These are phyloP conservation scores for Podaxis mareebaensis DNA, from an alignment of 768 basidiomycete genomes.

Conservation along the genomic window DNA sequence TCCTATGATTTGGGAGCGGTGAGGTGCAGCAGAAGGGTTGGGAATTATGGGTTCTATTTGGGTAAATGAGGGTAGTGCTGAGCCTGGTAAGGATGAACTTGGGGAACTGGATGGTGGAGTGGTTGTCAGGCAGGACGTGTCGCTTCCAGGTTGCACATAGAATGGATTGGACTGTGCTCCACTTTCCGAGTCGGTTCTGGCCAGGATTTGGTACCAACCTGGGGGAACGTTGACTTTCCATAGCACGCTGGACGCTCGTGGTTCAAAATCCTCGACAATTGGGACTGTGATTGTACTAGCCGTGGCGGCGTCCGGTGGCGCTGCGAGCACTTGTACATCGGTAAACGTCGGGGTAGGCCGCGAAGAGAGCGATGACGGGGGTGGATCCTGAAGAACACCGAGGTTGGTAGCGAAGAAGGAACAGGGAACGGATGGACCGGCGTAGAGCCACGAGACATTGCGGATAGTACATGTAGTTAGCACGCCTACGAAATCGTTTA, in stretches of 20 bases:
- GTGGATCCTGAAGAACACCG: slow-evolving; percentile 26
- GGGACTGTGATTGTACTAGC: background rate
- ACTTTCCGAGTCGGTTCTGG: too few species aligned
- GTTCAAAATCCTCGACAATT: background rate
- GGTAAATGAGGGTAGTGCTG: too few species aligned
- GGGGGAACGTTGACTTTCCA: background rate
- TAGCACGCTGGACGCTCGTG: background rate
- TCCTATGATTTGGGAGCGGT: too few species aligned
- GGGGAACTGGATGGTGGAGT: too few species aligned
- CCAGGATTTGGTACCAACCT: background rate
- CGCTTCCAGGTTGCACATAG: background rate
- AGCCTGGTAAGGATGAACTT: too few species aligned
- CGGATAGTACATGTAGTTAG: slow-evolving; percentile 8
- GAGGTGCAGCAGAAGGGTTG: too few species aligned
- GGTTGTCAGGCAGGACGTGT: background rate
- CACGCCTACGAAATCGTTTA: background rate
- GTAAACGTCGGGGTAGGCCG: slow-evolving; percentile 1
- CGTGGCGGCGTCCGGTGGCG: slow-evolving; percentile 11
- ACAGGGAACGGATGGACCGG: slow-evolving; percentile 3
- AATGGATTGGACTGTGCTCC: background rate
- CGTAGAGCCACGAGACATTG: slow-evolving; percentile 16
- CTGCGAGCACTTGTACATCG: background rate
- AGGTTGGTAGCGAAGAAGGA: slow-evolving; percentile 14
- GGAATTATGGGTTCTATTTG: too few species aligned
- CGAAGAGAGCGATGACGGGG: slow-evolving; percentile 9